Conservation (phyloP, 306 rosid genomes). For the Vachellia collinsii region DNA sequence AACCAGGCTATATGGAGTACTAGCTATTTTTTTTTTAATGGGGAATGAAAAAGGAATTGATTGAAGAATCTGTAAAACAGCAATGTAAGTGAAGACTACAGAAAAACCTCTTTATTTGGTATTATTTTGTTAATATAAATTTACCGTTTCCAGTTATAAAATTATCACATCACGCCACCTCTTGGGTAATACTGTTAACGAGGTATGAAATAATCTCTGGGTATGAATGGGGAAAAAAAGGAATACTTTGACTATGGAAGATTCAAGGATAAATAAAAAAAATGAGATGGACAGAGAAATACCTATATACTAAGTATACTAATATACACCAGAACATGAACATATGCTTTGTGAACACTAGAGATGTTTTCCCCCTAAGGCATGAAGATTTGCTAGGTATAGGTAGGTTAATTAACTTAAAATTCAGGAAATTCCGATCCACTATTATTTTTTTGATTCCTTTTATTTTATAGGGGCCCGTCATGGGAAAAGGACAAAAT, state of each 20-base stretch:
- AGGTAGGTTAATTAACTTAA: not conserved
- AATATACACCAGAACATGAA: not conserved
- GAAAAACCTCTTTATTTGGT: conserved; percentile 17
- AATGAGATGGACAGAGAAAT: not conserved
- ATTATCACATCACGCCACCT: not conserved
- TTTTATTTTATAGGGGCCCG: not conserved
- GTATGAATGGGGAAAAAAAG: no score
- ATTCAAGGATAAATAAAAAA: not conserved
- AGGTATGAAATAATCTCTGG: not conserved
- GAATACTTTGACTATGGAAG: not conserved
- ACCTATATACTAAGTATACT: not conserved
- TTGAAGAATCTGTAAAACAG: conserved; percentile 15
- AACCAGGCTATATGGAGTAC: not conserved
- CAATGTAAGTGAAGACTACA: conserved; percentile 5
- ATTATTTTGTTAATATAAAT: conserved; percentile 9
- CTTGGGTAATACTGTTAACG: not conserved
- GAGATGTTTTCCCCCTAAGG: no score
- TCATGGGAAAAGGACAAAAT: not conserved
- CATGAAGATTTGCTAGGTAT: not conserved
- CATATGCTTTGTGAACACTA: not conserved
- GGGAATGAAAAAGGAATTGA: conserved; percentile 15
- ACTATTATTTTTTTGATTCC: not conserved
- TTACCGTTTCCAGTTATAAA: not conserved
- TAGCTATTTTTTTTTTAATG: not conserved
- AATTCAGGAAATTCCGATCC: not conserved